phyloP scores from a whole-genome alignment of 2,329 filamentous ascomycete genomes.

The Colletotrichum eremochloae region DNA sequence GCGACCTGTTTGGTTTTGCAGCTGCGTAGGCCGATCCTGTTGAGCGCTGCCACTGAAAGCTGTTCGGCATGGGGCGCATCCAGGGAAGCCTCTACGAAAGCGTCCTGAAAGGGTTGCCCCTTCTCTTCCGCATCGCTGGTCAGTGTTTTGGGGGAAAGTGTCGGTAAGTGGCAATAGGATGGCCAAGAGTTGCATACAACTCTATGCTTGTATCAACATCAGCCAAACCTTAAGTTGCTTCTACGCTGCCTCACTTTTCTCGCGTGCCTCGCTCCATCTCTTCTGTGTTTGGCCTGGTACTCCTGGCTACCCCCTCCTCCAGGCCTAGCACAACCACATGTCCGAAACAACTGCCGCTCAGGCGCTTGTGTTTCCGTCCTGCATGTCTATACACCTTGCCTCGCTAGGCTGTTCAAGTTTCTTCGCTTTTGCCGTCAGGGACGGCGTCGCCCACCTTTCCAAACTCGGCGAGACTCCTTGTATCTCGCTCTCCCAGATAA shows the following conservation, averaged over 20 bases:
- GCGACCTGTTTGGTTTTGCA: slow-evolving; percentile 8
- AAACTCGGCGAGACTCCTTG: slow-evolving; percentile 8
- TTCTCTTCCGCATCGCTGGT: slow-evolving; percentile 3
- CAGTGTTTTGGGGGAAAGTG: background rate
- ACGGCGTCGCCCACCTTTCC: slow-evolving; percentile 2
- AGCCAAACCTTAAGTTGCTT: slow-evolving; percentile 31
- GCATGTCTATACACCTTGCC: slow-evolving; percentile 27
- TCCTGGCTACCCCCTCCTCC: background rate
- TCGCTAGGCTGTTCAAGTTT: slow-evolving; percentile 29
- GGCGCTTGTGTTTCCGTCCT: slow-evolving; percentile 37
- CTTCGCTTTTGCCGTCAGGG: slow-evolving; percentile 19
- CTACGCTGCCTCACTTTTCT: slow-evolving; percentile 29
- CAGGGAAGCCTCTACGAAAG: slow-evolving; percentile 11
- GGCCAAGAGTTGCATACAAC: slow-evolving; percentile 37
- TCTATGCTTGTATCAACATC: slow-evolving; percentile 39
- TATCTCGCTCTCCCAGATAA: background rate
- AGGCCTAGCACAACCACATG: slow-evolving; percentile 33
- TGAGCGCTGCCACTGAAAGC: background rate
- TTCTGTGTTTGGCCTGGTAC: slow-evolving; percentile 21
- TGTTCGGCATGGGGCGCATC: background rate
- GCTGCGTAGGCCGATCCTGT: slow-evolving; percentile 23
- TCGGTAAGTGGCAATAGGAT: slow-evolving; percentile 21
- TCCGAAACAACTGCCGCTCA: slow-evolving; percentile 40
- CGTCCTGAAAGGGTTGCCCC: slow-evolving; percentile 6
- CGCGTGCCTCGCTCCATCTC: slow-evolving; percentile 20